Base-by-base conservation (phyloP, 306 rosid species). In the Cicer judaicum region DNA sequence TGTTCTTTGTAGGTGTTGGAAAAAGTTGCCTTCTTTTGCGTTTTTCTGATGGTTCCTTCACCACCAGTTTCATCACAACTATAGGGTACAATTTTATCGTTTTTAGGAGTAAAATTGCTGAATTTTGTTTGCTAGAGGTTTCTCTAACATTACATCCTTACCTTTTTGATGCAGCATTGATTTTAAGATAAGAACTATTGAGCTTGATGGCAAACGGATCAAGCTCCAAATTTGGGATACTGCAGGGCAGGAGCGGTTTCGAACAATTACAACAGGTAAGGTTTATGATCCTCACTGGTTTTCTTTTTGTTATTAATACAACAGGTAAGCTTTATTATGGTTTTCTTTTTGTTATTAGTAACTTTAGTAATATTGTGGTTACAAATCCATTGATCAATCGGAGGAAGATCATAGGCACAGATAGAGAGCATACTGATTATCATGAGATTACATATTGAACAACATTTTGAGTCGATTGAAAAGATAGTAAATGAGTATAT, bases 171-270 rank as follows among this genome's bases (percentile, higher is more conserved):
- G 93, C 80, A 93, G 98, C 8, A 93, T 93, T 79, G 98, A 93
- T 86, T 93, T 93, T 72, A 93, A 93, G 86, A 93, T 93, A 75
- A 91, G 98, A 79, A 93, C 97, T 83, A 93, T 93, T 72, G 98
- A 93, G 80, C 98, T 91, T 80, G 98, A 93, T 89, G 91, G 88
- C 52, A 93, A 93, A 78, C 87, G 98, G 78, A 87, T 93, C 84
- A 93, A 93, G 84, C 96, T 93, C 60, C 98, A 93, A 85, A 93
- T 93, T 63, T 93, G 98, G 98, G 98, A 93, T 74, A 93, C 98
- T 10, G 98, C 98, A 74, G 98, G 98, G 46, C 98, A 93, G 75
- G 98, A 93, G 83, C 88, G 98, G 72, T 93, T 93, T 74, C 92
- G 98, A n/a, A 93, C 98, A 63, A 93, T 93, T 81, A 93, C 98